phyloP scores from a whole-genome alignment of 1,139 yeast genomes.

The Barnettozyma hawaiiensis region DNA sequence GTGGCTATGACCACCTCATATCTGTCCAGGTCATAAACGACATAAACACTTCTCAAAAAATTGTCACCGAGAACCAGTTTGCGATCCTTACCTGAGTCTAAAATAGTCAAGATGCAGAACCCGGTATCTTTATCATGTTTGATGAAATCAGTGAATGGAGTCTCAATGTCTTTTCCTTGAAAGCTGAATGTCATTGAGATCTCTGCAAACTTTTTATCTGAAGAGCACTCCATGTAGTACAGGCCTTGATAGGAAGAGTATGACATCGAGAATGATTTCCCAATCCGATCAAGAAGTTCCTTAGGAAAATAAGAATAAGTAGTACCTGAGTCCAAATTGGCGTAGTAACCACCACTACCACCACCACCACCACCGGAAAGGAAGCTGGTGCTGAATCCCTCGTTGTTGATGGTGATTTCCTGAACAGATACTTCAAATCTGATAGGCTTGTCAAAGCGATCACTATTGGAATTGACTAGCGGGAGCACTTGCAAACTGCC shows the following conservation, averaged over 20 bases:
- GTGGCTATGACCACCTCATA: constrained; percentile 64
- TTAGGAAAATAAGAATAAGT: constrained; percentile 49
- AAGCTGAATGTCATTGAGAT: constrained; percentile 41
- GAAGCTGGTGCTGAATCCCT: constrained; percentile 27
- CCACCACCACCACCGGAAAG: constrained; percentile 24
- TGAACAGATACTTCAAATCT: constrained; percentile 42
- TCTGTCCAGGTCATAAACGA: constrained; percentile 71
- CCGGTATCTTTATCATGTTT: constrained; percentile 7
- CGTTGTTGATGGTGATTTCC: constrained; percentile 24
- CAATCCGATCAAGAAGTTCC: constrained; percentile 34
- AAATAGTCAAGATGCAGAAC: constrained; percentile 33
- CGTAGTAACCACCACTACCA: constrained; percentile 35
- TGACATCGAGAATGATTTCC: constrained; percentile 31
- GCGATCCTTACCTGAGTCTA: constrained; percentile 26
- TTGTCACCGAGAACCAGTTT: constrained; percentile 60
- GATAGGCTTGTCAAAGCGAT: constrained; percentile 23
- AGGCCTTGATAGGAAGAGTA: constrained; percentile 24
- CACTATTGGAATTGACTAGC: constrained; percentile 31
- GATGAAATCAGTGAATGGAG: constrained; percentile 22
- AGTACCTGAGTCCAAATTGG: constrained; percentile 62
- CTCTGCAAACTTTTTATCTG: constrained; percentile 1
- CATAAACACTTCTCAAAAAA: constrained; percentile 66
- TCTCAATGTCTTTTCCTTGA: constrained; percentile 44
- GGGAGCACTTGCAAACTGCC: constrained; percentile 43
- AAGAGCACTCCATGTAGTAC: constrained; percentile 10